phyloP scores from a whole-genome alignment of 768 basidiomycete species.

The Suillus lakei region DNA sequence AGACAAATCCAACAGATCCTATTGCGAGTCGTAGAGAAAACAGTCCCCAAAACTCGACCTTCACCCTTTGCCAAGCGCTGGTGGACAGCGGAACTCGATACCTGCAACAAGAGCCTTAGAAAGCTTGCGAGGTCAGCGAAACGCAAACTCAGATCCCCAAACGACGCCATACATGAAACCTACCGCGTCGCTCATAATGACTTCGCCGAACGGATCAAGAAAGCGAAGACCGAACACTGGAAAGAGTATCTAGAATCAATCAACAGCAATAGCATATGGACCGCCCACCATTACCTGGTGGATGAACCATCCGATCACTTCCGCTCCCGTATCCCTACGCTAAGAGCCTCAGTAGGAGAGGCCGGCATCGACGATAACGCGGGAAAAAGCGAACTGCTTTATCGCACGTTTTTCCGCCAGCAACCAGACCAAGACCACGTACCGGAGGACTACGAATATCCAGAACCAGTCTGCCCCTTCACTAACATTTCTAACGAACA shows the following conservation, averaged over 20 bases:
- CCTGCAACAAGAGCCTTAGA: background rate
- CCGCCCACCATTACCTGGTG: slow-evolving; percentile 12
- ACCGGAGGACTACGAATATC: slow-evolving; percentile 10
- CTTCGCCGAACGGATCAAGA: background rate
- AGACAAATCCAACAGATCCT: background rate
- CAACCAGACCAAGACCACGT: slow-evolving; percentile 7
- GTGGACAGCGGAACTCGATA: slow-evolving; percentile 16
- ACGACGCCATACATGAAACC: background rate
- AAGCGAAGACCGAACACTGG: slow-evolving; percentile 15
- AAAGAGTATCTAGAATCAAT: slow-evolving; percentile 16
- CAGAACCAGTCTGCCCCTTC: background rate
- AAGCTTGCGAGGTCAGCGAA: background rate
- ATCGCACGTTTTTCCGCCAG: slow-evolving; percentile 28
- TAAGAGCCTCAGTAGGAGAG: background rate
- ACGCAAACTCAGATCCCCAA: background rate
- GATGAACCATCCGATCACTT: background rate
- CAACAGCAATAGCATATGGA: slow-evolving; percentile 9
- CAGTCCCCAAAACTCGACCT: background rate
- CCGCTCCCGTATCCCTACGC: background rate
- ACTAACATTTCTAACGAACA: slow-evolving; percentile 18
- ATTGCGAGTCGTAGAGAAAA: background rate
- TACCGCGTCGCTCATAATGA: background rate
- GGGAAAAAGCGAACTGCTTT: slow-evolving; percentile 25
- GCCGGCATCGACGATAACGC: slow-evolving; percentile 17
- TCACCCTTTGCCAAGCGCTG: slow-evolving; percentile 16